Base-by-base conservation (phyloP, 2,329 filamentous ascomycete species). In the Trichophaea hybrida region DNA sequence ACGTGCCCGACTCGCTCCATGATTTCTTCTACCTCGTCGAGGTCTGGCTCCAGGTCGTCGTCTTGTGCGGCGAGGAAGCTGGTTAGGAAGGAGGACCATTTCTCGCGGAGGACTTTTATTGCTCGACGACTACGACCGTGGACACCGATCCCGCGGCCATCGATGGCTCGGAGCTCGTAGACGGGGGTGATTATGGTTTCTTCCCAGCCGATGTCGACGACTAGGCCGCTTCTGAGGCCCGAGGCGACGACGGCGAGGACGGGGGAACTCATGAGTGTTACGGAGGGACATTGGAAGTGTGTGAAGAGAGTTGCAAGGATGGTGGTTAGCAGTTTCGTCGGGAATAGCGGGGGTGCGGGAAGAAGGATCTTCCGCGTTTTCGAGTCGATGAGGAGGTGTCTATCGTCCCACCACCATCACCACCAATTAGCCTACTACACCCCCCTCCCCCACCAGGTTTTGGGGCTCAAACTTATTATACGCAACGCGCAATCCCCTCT, bases 171-270 rank as follows among this genome's bases (percentile, higher is more conserved):
- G 87, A 83, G 71, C 73, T 98, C 93, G 69, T 90, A 97, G 5
- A 97, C 78, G 5, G 84, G 86, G 0, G 88, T 94, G 24, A 94
- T 80, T 0, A 84, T 79, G 0, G 90, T 94, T 72, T 97, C 93
- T 46, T 83, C 79, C 93, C 93, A 98, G 48, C 91, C 93, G 61
- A 98, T 78, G 69, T 98, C 89, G 40, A 98, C 77, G 0, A 97
- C 81, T 46, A 98, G 72, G 0, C 85, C 88, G n/a, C 87, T 88
- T 12, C 93, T 82, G 44, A 94, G 75, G 0, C 93, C 93, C 5
- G 90, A 89, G 6, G 85, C 85, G 2, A 90, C 80, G 5, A 85
- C 77, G 1, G 82, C 77, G 72, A 93, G 84, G 17, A 88, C 79
- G 0, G 91, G 81, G 0, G 81, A 80, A 1, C 89, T 88, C 69